Percentiles rank a stretch among this genome's conserved stretches.
Evolutionary conservation across 2,329 filamentous ascomycete species (phyloP).

Genomic region (Cryphonectria radicalis): DNA sequence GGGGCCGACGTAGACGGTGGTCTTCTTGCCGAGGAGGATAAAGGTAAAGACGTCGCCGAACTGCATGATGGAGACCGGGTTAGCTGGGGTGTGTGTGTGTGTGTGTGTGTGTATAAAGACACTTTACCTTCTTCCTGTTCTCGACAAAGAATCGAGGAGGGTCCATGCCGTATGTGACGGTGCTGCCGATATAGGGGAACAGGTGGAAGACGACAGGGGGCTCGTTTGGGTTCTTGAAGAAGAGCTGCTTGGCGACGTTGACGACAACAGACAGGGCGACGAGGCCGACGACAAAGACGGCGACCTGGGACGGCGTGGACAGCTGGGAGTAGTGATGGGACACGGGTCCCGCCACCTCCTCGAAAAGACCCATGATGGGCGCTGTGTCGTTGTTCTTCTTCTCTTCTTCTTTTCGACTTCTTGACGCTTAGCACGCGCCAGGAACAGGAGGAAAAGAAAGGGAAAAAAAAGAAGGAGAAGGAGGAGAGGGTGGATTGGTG

Average conservation of each 20-base stretch:
- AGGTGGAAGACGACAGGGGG: conserved; percentile 81
- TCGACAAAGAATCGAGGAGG: conserved; percentile 85
- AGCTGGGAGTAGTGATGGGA: conserved; percentile 55
- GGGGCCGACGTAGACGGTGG: conserved; percentile 54
- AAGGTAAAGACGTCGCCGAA: conserved; percentile 60
- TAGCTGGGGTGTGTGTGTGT: not conserved
- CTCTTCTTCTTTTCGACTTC: too few relatives aligned
- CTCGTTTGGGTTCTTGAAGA: conserved; percentile 82
- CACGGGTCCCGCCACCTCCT: conserved; percentile 55
- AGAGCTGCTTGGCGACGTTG: conserved; percentile 79
- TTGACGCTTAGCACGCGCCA: too few relatives aligned
- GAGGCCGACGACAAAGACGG: conserved; percentile 47
- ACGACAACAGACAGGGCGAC: conserved; percentile 65
- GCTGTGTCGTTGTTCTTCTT: not conserved
- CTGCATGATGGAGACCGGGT: conserved; percentile 35
- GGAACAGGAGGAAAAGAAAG: too few relatives aligned
- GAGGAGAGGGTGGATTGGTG: not conserved
- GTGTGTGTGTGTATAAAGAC: too few relatives aligned
- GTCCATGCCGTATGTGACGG: conserved; percentile 92
- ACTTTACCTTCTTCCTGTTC: conserved; percentile 71
- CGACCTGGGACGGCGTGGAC: conserved; percentile 52
- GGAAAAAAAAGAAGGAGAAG: not conserved
- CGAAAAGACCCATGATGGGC: conserved; percentile 58
- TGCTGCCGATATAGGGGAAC: conserved; percentile 86
- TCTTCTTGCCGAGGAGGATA: conserved; percentile 54